Evolutionary conservation across 73 alveolate species (phyloP).

Genomic region (Durusdinium trenchii): DNA sequence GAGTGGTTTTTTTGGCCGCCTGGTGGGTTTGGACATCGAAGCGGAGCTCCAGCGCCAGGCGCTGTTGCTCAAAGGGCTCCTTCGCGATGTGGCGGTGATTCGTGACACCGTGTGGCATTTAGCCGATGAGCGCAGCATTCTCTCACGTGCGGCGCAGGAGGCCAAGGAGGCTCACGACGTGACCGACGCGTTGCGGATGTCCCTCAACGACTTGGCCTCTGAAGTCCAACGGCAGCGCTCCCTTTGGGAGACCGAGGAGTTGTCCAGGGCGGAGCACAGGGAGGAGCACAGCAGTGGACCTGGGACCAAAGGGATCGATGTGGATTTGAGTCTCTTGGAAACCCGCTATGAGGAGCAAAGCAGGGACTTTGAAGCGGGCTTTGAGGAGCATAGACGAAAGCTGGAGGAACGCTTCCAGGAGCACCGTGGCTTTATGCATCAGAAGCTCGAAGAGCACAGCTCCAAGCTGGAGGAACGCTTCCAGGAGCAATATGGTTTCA

Average conservation of each 20-base stretch:
- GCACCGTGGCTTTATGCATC: background rate
- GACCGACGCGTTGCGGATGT: background rate
- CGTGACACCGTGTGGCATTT: slow-evolving; percentile 66
- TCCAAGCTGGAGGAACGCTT: slow-evolving; percentile 4
- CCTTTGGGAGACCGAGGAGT: too few species aligned
- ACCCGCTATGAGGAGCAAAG: too few species aligned
- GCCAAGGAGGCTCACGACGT: slow-evolving; percentile 42
- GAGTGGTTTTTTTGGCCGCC: slow-evolving; percentile 55
- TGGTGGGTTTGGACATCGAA: slow-evolving; percentile 57
- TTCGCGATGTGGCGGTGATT: slow-evolving; percentile 57
- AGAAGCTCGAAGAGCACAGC: slow-evolving; percentile 32
- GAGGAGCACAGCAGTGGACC: too few species aligned
- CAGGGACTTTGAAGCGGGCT: background rate
- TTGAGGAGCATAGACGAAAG: background rate
- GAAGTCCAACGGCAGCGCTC: slow-evolving; percentile 7
- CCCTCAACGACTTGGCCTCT: background rate
- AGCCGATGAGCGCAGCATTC: slow-evolving; percentile 45
- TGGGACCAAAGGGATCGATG: too few species aligned
- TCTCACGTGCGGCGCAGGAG: slow-evolving; percentile 23
- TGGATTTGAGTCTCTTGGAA: too few species aligned
- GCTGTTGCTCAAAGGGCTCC: slow-evolving; percentile 47
- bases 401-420: background rate
- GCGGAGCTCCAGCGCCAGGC: slow-evolving; percentile 70
- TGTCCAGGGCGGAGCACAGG: too few species aligned
- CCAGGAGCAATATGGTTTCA: slow-evolving; percentile 21